These are phyloP conservation scores for Candida hungchunana DNA, from an alignment of 805 yeast species.

Conservation along the genomic window DNA sequence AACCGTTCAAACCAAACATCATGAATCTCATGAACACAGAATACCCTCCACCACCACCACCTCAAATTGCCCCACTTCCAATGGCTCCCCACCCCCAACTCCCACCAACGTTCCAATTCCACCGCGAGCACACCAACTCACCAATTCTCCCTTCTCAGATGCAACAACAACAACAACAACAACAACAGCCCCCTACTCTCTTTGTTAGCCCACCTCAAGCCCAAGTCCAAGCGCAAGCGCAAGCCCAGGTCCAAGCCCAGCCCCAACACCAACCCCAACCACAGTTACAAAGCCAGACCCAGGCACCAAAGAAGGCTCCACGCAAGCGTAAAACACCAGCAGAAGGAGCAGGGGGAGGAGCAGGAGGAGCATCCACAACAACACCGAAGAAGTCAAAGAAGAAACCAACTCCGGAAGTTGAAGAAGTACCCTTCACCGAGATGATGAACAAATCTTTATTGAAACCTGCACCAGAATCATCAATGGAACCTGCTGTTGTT, in stretches of 20 bases:
- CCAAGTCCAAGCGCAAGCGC: neutral
- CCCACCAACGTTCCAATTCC: constrained; percentile 1
- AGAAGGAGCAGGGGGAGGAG: neutral
- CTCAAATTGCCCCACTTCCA: neutral
- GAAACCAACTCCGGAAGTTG: constrained; percentile 1
- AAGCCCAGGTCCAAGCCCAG: constrained; percentile 1
- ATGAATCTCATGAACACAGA: constrained; percentile 12
- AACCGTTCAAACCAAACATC: constrained; percentile 8
- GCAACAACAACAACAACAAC: constrained; percentile 1
- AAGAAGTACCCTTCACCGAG: constrained; percentile 16
- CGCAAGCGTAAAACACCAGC: neutral
- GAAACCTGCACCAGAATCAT: constrained; percentile 16
- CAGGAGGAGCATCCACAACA: neutral
- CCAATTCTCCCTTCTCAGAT: no score
- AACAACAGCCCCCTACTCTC: neutral
- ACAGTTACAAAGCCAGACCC: neutral
- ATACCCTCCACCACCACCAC: no score
- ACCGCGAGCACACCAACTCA: no score
- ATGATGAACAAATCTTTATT: constrained; percentile 20
- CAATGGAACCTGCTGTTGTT: constrained; percentile 18
- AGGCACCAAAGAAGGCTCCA: neutral
- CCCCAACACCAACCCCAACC: constrained; percentile 1
- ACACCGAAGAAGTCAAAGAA: neutral
- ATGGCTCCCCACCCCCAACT: neutral
- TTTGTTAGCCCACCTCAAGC: neutral